Percentiles rank a stretch among this genome's conserved stretches.
Evolutionary conservation across 2,329 filamentous ascomycete genomes (phyloP).

Genomic region (Colletotrichum sublineola): DNA sequence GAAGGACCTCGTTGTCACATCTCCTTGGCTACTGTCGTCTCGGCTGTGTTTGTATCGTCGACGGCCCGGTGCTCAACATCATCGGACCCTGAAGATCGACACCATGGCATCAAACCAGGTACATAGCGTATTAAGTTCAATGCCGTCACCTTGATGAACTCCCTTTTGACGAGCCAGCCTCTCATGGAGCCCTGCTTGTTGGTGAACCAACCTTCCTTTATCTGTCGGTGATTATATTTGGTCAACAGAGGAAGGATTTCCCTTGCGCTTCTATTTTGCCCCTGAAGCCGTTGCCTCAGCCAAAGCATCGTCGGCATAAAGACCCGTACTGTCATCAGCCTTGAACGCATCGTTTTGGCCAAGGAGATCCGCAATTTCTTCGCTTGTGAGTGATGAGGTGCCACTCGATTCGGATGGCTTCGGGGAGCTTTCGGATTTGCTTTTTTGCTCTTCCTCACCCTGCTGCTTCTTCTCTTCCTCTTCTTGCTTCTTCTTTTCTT

Average conservation of each 20-base stretch:
- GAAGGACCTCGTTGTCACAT: slow-evolving; percentile 6
- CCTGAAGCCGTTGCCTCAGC: slow-evolving; percentile 30
- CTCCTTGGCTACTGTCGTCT: slow-evolving; percentile 4
- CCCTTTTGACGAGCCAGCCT: not conserved
- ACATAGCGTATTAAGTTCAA: not conserved
- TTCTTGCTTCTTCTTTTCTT: not conserved
- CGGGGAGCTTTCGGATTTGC: not conserved
- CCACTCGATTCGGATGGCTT: not conserved
- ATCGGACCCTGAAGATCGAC: not conserved
- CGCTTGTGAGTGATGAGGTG: not conserved
- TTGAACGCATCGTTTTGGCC: slow-evolving; percentile 15
- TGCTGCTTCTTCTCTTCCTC: not conserved
- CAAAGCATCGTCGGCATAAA: slow-evolving; percentile 16
- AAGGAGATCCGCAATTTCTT: slow-evolving; percentile 25
- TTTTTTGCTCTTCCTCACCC: slow-evolving; percentile 3
- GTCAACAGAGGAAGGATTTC: not conserved
- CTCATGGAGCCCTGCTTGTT: not conserved
- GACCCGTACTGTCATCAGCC: slow-evolving; percentile 15
- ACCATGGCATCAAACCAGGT: not conserved
- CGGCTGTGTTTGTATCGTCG: not conserved
- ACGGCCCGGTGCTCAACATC: not conserved
- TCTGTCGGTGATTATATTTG: not conserved
- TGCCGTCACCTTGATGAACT: not conserved
- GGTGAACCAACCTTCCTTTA: not conserved
- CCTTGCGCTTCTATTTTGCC: slow-evolving; percentile 19